phyloP scores from a whole-genome alignment of 23 red algal genomes.

The Gracilaria caudata region DNA sequence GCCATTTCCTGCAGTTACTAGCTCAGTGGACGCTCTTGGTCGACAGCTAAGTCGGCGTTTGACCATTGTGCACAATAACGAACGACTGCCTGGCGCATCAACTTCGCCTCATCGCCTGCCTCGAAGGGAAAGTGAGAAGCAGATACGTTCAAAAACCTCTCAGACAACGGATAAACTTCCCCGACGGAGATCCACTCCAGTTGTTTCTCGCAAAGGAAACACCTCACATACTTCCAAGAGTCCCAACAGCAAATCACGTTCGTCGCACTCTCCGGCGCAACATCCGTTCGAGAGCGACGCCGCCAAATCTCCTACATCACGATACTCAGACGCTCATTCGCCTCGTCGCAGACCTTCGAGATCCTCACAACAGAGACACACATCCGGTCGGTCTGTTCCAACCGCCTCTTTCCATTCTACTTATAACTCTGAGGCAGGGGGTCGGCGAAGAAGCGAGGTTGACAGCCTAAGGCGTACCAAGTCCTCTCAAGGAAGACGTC shows the following conservation, averaged over 20 bases:
- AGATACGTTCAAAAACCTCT: background rate
- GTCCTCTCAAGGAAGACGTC: background rate
- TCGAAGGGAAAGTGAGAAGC: constrained; percentile 18
- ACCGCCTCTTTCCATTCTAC: constrained; percentile 6
- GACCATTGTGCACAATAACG: constrained; percentile 31
- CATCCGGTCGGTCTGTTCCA: background rate
- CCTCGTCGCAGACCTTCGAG: background rate
- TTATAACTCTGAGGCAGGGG: constrained; percentile 23
- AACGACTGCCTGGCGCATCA: constrained; percentile 19
- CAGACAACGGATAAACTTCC: background rate
- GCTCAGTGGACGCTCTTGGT: constrained; percentile 29
- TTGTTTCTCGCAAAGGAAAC: background rate
- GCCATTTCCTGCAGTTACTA: background rate
- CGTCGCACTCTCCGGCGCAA: constrained; percentile 18
- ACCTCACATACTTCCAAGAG: background rate
- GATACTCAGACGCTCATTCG: constrained; percentile 10
- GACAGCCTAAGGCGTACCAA: background rate
- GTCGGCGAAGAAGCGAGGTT: constrained; percentile 19
- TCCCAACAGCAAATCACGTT: constrained; percentile 24
- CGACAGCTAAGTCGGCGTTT: constrained; percentile 24
- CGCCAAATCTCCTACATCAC: background rate
- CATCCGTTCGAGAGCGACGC: constrained; percentile 28
- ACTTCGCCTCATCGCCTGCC: background rate
- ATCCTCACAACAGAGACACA: constrained; percentile 18
- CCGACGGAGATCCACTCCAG: constrained; percentile 12